Evolutionary conservation across 2,329 filamentous ascomycete species (phyloP).

Genomic region (Epichloe coenophiala): DNA sequence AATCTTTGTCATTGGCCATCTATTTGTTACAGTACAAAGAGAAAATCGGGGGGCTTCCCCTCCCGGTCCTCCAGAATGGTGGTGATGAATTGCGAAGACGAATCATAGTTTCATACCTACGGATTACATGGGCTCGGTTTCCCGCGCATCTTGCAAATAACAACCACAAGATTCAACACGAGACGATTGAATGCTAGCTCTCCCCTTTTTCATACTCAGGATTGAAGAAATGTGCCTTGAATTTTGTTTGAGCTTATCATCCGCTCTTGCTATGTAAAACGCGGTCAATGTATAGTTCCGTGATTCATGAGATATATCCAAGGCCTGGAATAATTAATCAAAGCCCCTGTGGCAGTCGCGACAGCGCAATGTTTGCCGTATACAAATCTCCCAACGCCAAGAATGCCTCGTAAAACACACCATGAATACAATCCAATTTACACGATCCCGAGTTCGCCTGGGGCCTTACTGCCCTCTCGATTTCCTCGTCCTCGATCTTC

Average conservation of each 20-base stretch:
- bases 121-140: no score
- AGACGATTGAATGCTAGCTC: no score
- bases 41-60: no score
- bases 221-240: neutral
- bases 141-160: neutral
- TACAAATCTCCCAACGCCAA: neutral
- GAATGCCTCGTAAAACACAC: neutral
- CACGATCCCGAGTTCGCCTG: slow-evolving; percentile 1
- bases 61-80: no score
- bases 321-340: neutral
- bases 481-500: slow-evolving; percentile 12
- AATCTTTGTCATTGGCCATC: no score
- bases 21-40: no score
- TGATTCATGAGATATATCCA: neutral
- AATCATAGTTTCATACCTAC: no score
- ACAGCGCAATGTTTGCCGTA: neutral
- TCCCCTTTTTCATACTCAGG: neutral
- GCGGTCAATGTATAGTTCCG: neutral
- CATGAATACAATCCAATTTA: neutral
- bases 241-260: neutral
- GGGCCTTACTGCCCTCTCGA: slow-evolving; percentile 2
- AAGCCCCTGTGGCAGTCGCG: neutral
- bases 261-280: neutral
- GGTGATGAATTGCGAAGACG: no score
- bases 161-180: no score